phyloP scores from a whole-genome alignment of 2,329 filamentous ascomycete genomes.

The Aureobasidium sp. region DNA sequence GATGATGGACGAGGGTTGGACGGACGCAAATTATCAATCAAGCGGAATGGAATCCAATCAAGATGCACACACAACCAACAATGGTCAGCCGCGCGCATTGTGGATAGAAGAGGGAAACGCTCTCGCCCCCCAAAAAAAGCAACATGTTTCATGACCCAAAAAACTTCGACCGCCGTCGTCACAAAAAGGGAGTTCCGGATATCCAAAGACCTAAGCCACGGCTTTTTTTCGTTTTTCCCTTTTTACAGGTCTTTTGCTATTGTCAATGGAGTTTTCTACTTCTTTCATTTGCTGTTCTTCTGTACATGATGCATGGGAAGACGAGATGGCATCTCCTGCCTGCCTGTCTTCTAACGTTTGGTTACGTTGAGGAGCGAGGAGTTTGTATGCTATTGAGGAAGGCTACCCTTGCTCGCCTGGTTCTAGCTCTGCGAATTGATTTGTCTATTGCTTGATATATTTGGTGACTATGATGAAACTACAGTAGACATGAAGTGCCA shows the following conservation, averaged over 20 bases:
- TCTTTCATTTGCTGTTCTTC: conserved; percentile 15
- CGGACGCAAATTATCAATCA: conserved; percentile 18
- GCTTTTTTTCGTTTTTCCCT: conserved; percentile 11
- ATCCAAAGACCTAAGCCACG: conserved; percentile 17
- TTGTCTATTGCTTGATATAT: conserved; percentile 6
- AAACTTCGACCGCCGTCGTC: conserved; percentile 15
- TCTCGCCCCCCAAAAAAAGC: conserved; percentile 16
- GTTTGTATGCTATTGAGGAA: conserved; percentile 36
- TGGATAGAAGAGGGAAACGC: conserved; percentile 23
- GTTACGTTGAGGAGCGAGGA: conserved; percentile 18
- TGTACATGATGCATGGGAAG: conserved; percentile 21
- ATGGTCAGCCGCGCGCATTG: conserved; percentile 17
- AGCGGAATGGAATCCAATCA: conserved; percentile 16
- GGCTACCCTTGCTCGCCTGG: conserved; percentile 36
- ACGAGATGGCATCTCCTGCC: conserved; percentile 25
- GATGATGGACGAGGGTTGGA: conserved; percentile 13
- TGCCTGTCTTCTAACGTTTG: conserved; percentile 19
- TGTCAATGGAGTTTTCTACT: conserved; percentile 18
- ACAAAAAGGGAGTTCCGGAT: conserved; percentile 22
- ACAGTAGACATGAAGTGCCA: background rate
- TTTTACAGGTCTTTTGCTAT: conserved; percentile 14
- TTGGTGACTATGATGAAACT: background rate
- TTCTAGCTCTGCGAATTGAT: conserved; percentile 16
- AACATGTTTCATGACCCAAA: conserved; percentile 20
- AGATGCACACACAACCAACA: conserved; percentile 14